These are phyloP conservation scores for Cutaneotrichosporon sp. DNA, from an alignment of 1,284 basidiomycete species.

Conservation along the genomic window DNA sequence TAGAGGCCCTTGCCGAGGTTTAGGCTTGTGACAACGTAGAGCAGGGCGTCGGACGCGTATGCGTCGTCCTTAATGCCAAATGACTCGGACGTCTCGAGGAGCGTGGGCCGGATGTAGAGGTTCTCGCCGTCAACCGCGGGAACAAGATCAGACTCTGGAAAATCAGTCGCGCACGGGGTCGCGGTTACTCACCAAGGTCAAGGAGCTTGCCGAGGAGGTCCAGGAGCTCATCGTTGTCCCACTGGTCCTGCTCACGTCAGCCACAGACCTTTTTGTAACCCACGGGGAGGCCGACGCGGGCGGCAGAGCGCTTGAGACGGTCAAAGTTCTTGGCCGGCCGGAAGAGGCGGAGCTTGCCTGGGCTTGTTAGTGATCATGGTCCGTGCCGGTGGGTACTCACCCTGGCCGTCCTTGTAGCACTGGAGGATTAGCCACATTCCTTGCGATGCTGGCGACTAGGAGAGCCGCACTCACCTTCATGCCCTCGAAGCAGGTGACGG, in stretches of 20 bases:
- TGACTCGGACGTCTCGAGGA: slow-evolving; percentile 49
- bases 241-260: slow-evolving; percentile 34
- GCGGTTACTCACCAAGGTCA: slow-evolving; percentile 36
- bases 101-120: slow-evolving; percentile 50
- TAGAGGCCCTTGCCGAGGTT: slow-evolving; percentile 50
- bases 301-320: slow-evolving; percentile 47
- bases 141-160: slow-evolving; percentile 30
- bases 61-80: slow-evolving; percentile 51
- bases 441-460: neutral
- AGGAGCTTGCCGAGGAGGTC: slow-evolving; percentile 46
- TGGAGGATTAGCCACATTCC: slow-evolving; percentile 17
- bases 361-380: slow-evolving; percentile 7
- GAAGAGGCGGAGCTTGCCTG: slow-evolving; percentile 46
- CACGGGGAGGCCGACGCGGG: slow-evolving; percentile 48
- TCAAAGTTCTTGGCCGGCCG: slow-evolving; percentile 49
- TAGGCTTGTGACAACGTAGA: slow-evolving; percentile 46
- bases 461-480: slow-evolving; percentile 43
- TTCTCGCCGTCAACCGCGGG: slow-evolving; percentile 43
- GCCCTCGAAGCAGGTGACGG: slow-evolving; percentile 52
- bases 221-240: slow-evolving; percentile 48
- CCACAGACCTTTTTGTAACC: slow-evolving; percentile 15
- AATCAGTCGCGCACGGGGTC: slow-evolving; percentile 4
- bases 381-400: slow-evolving; percentile 13
- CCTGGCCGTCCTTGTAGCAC: slow-evolving; percentile 48
- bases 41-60: slow-evolving; percentile 44